Base-by-base conservation (phyloP, 2,329 filamentous ascomycete species). In the Penicillium sp. region DNA sequence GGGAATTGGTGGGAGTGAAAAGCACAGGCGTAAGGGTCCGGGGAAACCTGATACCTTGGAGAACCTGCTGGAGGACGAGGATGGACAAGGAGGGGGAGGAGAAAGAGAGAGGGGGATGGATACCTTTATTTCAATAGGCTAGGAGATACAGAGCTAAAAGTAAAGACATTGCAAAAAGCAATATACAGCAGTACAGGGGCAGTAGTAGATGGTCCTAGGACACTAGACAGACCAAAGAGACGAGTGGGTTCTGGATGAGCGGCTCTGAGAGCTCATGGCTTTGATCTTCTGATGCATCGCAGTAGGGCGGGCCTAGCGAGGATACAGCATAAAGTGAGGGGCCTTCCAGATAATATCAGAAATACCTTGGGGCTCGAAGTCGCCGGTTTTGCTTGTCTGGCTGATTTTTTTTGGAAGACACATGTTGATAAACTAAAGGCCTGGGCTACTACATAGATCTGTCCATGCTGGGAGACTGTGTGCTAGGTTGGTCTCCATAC, bases 1-100 rank as follows among this genome's bases (percentile, higher is more conserved):
- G 31, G 22, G 43, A 47, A 47, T 47, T 47, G 43, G 42, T 28
- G 42, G 43, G 22, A 28, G 43, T 47, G 22, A 35, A 57, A 47
- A 61, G 61, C 63, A 62, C 57, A 64, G 57, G 54, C 55, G 37
- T 37, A 34, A 25, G 31, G 8, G 38, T 51, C 62, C 28, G 28
- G 50, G 78, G 67, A 31, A 76, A 67, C 57, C 77, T 73, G 22
- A 73, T 75, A 38, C 71, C 62, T 58, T 73, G 65, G 63, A 60
- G 73, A 51, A 69, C 64, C 41, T 61, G 54, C 39, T 66, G 69
- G 38, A 59, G 53, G 42, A 42, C 12, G 54, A 60, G 55, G 39
- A 54, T 53, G 58, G 50, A 67, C 8, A 67, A 50, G 14, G 59
- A 66, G 43, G 65, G 63, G 31, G 76, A 62, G 34, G 55, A 58